Evolutionary conservation across 805 yeast genomes (phyloP), one percentile per base, ranked within the genome.

Genomic region (Zygoascus ofunaensis): DNA sequence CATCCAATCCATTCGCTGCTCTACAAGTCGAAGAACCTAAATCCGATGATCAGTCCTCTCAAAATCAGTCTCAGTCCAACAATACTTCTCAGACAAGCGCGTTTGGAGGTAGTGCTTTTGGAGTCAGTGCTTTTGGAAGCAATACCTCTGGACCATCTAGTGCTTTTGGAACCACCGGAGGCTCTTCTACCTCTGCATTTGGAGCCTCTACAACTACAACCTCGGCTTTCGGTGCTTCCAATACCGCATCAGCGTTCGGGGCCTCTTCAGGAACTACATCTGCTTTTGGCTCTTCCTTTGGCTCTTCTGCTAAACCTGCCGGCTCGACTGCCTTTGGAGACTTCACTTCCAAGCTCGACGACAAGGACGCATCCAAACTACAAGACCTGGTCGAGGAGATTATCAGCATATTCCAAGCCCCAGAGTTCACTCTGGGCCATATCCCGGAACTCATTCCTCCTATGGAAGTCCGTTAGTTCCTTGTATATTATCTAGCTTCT

Each of bases 341-440:
- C 10, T 26, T 26, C 30, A 26, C 30, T 8, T 7, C 30, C 12
- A 12, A 26, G 10, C 30, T 26, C 7, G 12, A 12, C 30, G 30
- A 26, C 30, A 26, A 12, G 7, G 30, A 26, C 10, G 30, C 30
- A 8, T 7, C 30, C 12, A 7, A 26, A 12, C 12, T 26, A 8
- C 10, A 26, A 8, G 12, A 12, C 30, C 53, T 53, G 2, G 53
- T 61, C 3, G 66, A 62, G 0, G 74, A 72, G 3, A 52, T 79
- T 2, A 63, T 73, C 39, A 72, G 70, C 3, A 63, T 55, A 2
- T 67, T 77, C 0, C 39, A 66, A 7, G 54, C 56, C 10, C 42
- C 48, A 4, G 26, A n/a, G 14, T 62, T 62, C 47, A 42, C 46
- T 2, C 50, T 59, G 0, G 66, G 66, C 2, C 23, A 37, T 14